These are phyloP conservation scores for Halenospora varia DNA, from an alignment of 495 filamentous ascomycete genomes.

Conservation along the genomic window DNA sequence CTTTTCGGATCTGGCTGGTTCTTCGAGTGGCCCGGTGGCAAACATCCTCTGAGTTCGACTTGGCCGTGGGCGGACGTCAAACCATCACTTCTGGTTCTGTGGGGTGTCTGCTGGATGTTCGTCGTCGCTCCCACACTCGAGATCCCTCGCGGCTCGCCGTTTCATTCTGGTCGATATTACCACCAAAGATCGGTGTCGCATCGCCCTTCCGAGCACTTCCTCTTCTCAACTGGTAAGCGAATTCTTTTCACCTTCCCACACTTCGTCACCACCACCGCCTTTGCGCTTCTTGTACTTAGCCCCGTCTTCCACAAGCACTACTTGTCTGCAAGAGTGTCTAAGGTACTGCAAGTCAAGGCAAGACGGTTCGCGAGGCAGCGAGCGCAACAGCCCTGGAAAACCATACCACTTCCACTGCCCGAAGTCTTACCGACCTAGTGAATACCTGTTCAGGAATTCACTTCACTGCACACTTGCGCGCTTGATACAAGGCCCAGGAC, in stretches of 20 bases:
- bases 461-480: neutral
- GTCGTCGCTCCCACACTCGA: constrained; percentile 5
- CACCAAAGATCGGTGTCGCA: neutral
- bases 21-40: constrained; percentile 16
- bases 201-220: neutral
- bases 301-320: too few species aligned
- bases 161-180: neutral
- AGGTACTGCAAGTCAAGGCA: too few species aligned
- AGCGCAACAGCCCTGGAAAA: neutral
- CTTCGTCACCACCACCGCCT: too few species aligned
- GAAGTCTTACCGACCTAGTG: neutral
- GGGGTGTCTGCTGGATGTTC: constrained; percentile 22
- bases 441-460: neutral
- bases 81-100: constrained; percentile 15
- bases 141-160: neutral
- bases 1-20: constrained; percentile 17
- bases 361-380: too few species aligned
- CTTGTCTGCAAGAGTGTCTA: too few species aligned
- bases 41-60: constrained; percentile 18
- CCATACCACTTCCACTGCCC: too few species aligned
- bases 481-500: neutral
- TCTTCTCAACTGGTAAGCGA: neutral
- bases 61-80: constrained; percentile 21
- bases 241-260: neutral
- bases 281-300: too few species aligned